Percentiles rank a stretch among this genome's conserved stretches.
Conservation (phyloP, 768 basidiomycete genomes). For the Pleurotus djamor region DNA sequence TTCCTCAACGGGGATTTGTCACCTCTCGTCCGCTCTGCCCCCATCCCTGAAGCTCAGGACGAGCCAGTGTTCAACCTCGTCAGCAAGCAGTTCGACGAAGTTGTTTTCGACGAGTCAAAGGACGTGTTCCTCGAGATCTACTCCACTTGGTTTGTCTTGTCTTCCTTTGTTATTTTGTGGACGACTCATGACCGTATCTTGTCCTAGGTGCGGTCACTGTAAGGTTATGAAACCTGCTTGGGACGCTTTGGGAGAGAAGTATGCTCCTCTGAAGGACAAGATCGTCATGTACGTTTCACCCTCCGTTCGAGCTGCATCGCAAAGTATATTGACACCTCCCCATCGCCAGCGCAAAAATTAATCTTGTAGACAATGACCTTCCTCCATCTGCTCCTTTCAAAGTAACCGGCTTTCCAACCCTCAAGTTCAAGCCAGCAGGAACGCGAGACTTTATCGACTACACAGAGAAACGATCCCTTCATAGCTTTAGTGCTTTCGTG, state of each 20-base stretch:
- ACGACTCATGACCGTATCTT: background rate
- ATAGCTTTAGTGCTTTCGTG: constrained; percentile 81
- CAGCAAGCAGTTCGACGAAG: constrained; percentile 84
- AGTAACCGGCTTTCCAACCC: constrained; percentile 85
- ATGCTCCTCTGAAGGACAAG: constrained; percentile 68
- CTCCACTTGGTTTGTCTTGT: constrained; percentile 79
- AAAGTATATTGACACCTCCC: background rate
- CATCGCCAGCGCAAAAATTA: constrained; percentile 81
- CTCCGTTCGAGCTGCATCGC: background rate
- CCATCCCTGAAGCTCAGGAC: constrained; percentile 80
- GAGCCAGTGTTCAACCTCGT: constrained; percentile 84
- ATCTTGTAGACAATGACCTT: constrained; percentile 95
- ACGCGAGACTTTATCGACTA: constrained; percentile 86
- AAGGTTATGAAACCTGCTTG: constrained; percentile 94
- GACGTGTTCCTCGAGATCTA: constrained; percentile 98
- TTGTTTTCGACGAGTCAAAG: constrained; percentile 84
- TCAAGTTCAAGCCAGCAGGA: constrained; percentile 96
- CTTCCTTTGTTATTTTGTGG: background rate
- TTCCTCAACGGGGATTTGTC: constrained; percentile 72
- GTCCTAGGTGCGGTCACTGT: constrained; percentile 84
- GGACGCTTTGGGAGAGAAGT: constrained; percentile 89
- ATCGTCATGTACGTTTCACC: constrained; percentile 64
- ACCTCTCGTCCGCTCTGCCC: constrained; percentile 87
- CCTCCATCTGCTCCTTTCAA: constrained; percentile 86
- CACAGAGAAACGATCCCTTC: constrained; percentile 86